Percentiles rank a stretch among this genome's conserved stretches.
These are phyloP conservation scores for Leishmania arabica DNA, from an alignment of 208 protist species.

Conservation along the genomic window DNA sequence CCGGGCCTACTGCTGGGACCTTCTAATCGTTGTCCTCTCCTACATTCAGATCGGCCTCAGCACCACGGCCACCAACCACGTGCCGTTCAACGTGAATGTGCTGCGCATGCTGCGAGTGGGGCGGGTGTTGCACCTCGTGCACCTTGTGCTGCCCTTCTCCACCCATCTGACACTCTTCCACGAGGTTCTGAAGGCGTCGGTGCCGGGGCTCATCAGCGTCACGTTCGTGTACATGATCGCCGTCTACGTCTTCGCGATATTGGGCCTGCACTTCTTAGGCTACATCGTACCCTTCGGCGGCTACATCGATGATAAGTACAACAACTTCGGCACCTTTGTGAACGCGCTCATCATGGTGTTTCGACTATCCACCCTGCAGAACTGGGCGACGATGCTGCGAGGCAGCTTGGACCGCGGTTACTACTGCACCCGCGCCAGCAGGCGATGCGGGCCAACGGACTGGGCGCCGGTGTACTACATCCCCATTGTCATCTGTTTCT, in stretches of 20 bases:
- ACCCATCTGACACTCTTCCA: conserved; percentile 65
- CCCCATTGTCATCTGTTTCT: conserved; percentile 80
- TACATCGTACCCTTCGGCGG: conserved; percentile 73
- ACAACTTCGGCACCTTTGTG: conserved; percentile 88
- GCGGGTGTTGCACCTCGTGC: conserved; percentile 68
- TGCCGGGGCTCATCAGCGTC: conserved; percentile 77
- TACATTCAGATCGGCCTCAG: conserved; percentile 84
- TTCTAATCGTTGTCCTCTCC: conserved; percentile 74
- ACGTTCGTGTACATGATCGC: conserved; percentile 78
- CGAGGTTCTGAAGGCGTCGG: conserved; percentile 65
- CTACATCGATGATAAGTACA: conserved; percentile 80
- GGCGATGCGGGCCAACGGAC: conserved; percentile 71
- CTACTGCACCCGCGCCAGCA: conserved; percentile 43
- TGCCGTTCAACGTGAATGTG: conserved; percentile 90
- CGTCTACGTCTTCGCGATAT: conserved; percentile 90
- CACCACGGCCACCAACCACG: conserved; percentile 45
- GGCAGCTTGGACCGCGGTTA: conserved; percentile 61
- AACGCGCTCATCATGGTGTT: conserved; percentile 90
- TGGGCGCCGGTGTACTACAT: conserved; percentile 89
- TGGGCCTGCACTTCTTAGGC: conserved; percentile 89
- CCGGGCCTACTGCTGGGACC: conserved; percentile 85
- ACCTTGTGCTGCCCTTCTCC: conserved; percentile 51
- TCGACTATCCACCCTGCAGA: conserved; percentile 85
- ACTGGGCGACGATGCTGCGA: conserved; percentile 87
- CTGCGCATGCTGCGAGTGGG: conserved; percentile 84